A percentile compares a stretch with the other conserved stretches of the same genome.
These are phyloP conservation scores for Margaritispora aquatica DNA, from an alignment of 495 filamentous ascomycete species.

Conservation along the genomic window DNA sequence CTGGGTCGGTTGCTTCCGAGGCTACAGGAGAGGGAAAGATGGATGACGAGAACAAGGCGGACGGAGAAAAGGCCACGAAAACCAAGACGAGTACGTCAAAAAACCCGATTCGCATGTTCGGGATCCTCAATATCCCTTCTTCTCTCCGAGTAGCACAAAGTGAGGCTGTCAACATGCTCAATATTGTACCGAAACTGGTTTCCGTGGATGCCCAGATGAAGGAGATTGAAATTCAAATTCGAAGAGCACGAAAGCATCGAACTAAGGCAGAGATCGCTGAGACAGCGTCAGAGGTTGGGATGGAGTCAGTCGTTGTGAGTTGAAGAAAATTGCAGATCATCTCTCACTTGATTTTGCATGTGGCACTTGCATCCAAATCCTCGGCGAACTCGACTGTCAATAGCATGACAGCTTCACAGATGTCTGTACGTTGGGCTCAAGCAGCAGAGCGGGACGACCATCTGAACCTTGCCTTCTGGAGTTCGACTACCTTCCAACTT, in stretches of 20 bases:
- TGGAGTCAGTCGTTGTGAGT: background rate
- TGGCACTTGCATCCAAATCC: background rate
- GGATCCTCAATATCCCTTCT: conserved; percentile 50
- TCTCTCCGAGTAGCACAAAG: conserved; percentile 55
- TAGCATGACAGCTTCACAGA: background rate
- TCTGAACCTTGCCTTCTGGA: too few relatives aligned
- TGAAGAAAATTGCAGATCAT: background rate
- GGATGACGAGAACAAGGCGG: background rate
- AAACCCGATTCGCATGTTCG: conserved; percentile 66
- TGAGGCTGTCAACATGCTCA: conserved; percentile 32
- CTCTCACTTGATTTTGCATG: background rate
- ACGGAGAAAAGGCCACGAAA: conserved; percentile 12
- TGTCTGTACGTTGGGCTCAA: background rate
- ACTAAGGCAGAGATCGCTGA: conserved; percentile 33
- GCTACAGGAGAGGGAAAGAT: background rate
- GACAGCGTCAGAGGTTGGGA: background rate
- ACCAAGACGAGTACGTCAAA: conserved; percentile 6
- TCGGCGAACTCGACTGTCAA: background rate
- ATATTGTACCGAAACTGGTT: conserved; percentile 38
- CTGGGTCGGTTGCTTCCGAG: conserved; percentile 4
- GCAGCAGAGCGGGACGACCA: too few relatives aligned
- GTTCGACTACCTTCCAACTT: too few relatives aligned
- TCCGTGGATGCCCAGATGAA: conserved; percentile 38
- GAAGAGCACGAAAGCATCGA: conserved; percentile 42
- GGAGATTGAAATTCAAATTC: conserved; percentile 41